Percentiles rank a stretch among this genome's conserved stretches.
Evolutionary conservation across 2,329 filamentous ascomycete species (phyloP).

Genomic region (Xylaria sp.): DNA sequence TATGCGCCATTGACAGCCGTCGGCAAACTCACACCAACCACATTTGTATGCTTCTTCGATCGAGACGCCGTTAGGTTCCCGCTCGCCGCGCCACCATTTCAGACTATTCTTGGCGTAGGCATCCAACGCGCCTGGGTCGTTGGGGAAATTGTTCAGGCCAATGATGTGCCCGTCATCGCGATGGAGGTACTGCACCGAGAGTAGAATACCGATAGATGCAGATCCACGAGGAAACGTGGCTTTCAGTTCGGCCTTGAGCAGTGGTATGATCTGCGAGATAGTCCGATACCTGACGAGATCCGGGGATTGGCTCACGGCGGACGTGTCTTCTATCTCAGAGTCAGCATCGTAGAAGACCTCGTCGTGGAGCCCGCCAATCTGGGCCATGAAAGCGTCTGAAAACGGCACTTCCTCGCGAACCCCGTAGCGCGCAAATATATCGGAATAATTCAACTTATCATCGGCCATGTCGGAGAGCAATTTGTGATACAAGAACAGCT

Average conservation of each 20-base stretch:
- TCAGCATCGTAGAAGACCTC: slow-evolving; percentile 53
- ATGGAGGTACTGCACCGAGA: slow-evolving; percentile 51
- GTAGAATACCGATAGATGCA: slow-evolving; percentile 44
- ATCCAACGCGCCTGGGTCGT: slow-evolving; percentile 59
- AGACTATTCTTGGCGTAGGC: slow-evolving; percentile 65
- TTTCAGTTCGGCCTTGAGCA: slow-evolving; percentile 43
- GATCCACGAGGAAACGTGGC: slow-evolving; percentile 50
- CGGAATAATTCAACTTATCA: slow-evolving; percentile 62
- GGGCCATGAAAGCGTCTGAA: slow-evolving; percentile 71
- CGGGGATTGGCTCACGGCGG: slow-evolving; percentile 20
- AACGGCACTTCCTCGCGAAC: slow-evolving; percentile 62
- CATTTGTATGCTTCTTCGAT: slow-evolving; percentile 90
- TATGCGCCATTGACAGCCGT: slow-evolving; percentile 71
- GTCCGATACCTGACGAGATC: slow-evolving; percentile 44
- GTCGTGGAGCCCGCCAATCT: slow-evolving; percentile 65
- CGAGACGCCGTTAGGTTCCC: slow-evolving; percentile 67
- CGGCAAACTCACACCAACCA: slow-evolving; percentile 73
- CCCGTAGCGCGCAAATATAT: slow-evolving; percentile 65
- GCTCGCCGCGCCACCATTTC: slow-evolving; percentile 80
- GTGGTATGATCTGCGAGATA: slow-evolving; percentile 42
- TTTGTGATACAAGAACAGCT: slow-evolving; percentile 84
- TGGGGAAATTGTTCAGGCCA: slow-evolving; percentile 57
- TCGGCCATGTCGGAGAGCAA: slow-evolving; percentile 73
- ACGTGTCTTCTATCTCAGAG: slow-evolving; percentile 20
- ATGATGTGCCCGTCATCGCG: slow-evolving; percentile 48